Base-by-base conservation (phyloP, 1,139 yeast species). In the Taphrina sp. region DNA sequence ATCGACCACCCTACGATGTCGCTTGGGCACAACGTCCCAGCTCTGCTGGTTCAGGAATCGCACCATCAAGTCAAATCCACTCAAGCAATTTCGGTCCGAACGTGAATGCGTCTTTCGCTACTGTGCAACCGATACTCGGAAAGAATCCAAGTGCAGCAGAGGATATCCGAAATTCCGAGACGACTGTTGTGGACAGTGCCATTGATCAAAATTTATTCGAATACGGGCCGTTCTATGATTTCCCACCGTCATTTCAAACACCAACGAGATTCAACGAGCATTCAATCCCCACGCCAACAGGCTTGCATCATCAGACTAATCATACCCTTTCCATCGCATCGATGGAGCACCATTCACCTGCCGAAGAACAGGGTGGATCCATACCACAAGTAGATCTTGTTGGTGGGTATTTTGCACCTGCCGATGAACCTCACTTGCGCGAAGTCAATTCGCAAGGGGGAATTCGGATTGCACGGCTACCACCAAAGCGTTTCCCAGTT, bases 151-250 rank as follows among this genome's bases (percentile, higher is more conserved):
- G n/a, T n/a, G n/a, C n/a, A n/a, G n/a, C n/a, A n/a, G n/a, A n/a
- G n/a, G n/a, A n/a, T n/a, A n/a, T n/a, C n/a, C n/a, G n/a, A n/a
- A n/a, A n/a, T n/a, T n/a, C n/a, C n/a, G n/a, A n/a, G n/a, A n/a
- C n/a, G n/a, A n/a, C 31, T 26, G 31, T 26, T 12, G 31, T 12
- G 7, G 31, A 12, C 10, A 12, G 31, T 26, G 10, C 12, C 7
- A 31, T 43, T 17, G 47, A 49, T 20, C 34, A 39, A 16, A 23
- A 35, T 26, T 22, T 49, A n/a, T 49, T 49, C 28, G 54, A 49
- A 41, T 49, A 49, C 20, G 54, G 54, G 3, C 54, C 54, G 1
- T 49, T 49, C 31, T 34, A 37, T n/a, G 54, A 49, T 31, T 20
- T 39, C 12, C 7, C 12, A 17, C 20, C 5, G 12, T 23, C 44